Base-by-base conservation (phyloP, 768 basidiomycete genomes). In the Trametes villosa region DNA sequence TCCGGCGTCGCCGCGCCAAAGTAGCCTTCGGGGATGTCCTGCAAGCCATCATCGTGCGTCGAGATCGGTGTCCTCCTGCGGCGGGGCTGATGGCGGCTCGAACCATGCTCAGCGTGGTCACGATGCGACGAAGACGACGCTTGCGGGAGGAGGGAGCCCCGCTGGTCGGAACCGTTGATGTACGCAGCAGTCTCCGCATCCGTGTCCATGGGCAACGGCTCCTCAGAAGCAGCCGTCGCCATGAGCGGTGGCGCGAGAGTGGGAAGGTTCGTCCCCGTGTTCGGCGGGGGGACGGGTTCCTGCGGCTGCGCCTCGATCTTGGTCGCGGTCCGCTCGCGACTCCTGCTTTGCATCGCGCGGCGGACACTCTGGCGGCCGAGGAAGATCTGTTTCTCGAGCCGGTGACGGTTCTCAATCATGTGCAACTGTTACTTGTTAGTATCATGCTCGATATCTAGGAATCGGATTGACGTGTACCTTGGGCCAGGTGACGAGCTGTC, bases 401-500 rank as follows among this genome's bases (percentile, higher is more conserved):
- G 84, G 65, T 86, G 81, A n/a, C 96, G 83, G 72, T 98, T 98
- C 70, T 89, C 86, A 59, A 98, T 92, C 85, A 98, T 98, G 67
- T 93, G 94, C 15, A 97, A 76, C 94, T 96, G 67, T 30, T 12
- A 20, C 20, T 40, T 26, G 20, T n/a, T 17, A 40, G 8, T 12
- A 9, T 49, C 26, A 9, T 12, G n/a, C 8, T 4, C 5, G 24
- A 15, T 13, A 11, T 4, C 33, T 34, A 27, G 27, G 29, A 22
- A 8, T 20, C 18, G 24, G 34, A 24, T 3, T 3, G 3, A 18
- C 12, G 51, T 77, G 58, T 64, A 96, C 92, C 79, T 96, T 98
- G 0, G 97, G 96, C 94, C 94, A 99, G n/a, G 97, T 92, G 29
- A 94, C 96, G 11, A 85, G 71, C 75, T 97, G 82, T 12, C 97